phyloP scores from a whole-genome alignment of 371 early-diverging fungal species.

The Mucor mucedo region DNA sequence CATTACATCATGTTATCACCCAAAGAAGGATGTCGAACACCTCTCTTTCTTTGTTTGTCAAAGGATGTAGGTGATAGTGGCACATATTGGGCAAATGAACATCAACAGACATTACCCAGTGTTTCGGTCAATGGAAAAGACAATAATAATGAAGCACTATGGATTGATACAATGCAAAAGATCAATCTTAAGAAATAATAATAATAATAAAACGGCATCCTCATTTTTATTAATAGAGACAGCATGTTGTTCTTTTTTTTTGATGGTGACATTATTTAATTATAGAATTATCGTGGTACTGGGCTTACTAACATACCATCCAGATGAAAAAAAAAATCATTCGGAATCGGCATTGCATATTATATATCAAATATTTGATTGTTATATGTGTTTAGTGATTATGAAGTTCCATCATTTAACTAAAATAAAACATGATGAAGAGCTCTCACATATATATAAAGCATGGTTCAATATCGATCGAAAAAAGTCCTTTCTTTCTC shows the following conservation, averaged over 20 bases:
- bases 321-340: neutral
- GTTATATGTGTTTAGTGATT: neutral
- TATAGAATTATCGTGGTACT: neutral
- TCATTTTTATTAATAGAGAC: neutral
- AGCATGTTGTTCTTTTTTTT: neutral
- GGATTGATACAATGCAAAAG: slow-evolving; percentile 19
- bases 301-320: neutral
- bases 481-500: no score
- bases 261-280: no score
- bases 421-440: neutral
- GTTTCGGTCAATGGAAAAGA: slow-evolving; percentile 11
- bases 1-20: slow-evolving; percentile 50
- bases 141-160: slow-evolving; percentile 15
- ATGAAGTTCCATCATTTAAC: no score
- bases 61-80: slow-evolving; percentile 4
- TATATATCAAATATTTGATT: slow-evolving; percentile 2
- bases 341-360: slow-evolving; percentile 4
- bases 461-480: neutral
- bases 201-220: neutral
- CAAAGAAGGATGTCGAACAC: slow-evolving; percentile 44
- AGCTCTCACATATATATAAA: neutral
- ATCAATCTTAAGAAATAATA: slow-evolving; percentile 7
- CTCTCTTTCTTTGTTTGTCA: slow-evolving; percentile 36
- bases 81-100: slow-evolving; percentile 28
- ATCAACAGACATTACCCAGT: slow-evolving; percentile 6